A percentile compares a stretch with the other conserved stretches of the same genome.
phyloP scores from a whole-genome alignment of 257 asterid genomes.

The Anisodus acutangulus region DNA sequence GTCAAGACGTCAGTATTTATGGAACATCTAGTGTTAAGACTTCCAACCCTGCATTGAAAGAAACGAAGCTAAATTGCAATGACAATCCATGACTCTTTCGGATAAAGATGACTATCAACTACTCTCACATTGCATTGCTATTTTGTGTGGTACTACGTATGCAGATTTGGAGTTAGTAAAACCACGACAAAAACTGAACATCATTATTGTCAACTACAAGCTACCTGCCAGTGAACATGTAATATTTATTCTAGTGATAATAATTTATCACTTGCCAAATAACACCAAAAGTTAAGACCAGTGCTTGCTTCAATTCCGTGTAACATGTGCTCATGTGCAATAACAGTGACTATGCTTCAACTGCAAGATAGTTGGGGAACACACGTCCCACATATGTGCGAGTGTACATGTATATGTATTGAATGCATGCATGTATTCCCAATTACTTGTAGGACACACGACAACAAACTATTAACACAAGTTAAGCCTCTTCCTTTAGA shows the following conservation, averaged over 20 bases:
- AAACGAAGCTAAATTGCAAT: background rate
- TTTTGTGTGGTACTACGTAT: background rate
- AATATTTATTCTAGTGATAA: background rate
- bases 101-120: slow-evolving; percentile 17
- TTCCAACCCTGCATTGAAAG: slow-evolving; percentile 53
- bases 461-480: background rate
- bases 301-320: background rate
- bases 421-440: background rate
- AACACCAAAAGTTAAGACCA: background rate
- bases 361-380: background rate
- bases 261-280: background rate
- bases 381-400: background rate
- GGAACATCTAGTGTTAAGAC: slow-evolving; percentile 62
- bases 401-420: background rate
- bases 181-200: background rate
- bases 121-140: background rate
- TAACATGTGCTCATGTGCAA: background rate
- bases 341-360: background rate
- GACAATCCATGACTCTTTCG: background rate
- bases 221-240: background rate
- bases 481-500: slow-evolving; percentile 1
- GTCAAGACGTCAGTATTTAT: slow-evolving; percentile 37
- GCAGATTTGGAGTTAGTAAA: background rate
- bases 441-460: background rate
- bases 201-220: background rate